Conservation (phyloP, 140 eudicot genomes). For the Bidens hawaiensis region DNA sequence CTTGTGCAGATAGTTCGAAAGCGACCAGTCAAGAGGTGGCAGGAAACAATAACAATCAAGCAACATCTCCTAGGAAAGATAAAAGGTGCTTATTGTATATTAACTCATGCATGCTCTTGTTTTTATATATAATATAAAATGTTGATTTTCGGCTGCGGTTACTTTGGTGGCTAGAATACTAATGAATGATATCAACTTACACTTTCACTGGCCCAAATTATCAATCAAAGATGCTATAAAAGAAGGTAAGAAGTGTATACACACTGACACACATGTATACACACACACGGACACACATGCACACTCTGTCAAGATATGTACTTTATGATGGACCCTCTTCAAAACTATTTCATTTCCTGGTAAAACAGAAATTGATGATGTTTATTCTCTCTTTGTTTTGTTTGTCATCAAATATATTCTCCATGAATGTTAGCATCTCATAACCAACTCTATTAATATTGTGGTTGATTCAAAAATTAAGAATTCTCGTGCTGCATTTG, state of each 20-base stretch:
- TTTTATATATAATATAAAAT: background rate
- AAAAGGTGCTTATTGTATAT: slow-evolving; percentile 40
- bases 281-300: background rate
- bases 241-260: background rate
- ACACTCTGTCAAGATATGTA: background rate
- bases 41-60: slow-evolving; percentile 32
- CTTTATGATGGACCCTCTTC: background rate
- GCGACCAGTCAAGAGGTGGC: slow-evolving; percentile 35
- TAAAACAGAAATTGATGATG: background rate
- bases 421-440: background rate
- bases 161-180: slow-evolving; percentile 5
- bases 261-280: background rate
- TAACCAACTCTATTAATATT: background rate
- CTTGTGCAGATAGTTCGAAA: slow-evolving; percentile 57
- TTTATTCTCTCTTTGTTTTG: background rate
- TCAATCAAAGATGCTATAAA: background rate
- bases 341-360: background rate
- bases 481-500: background rate
- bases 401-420: background rate
- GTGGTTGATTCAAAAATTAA: background rate
- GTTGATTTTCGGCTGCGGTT: background rate
- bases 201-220: background rate
- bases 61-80: slow-evolving; percentile 26
- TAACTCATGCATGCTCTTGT: slow-evolving; percentile 8
- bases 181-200: slow-evolving; percentile 14